Evolutionary conservation across 1,284 basidiomycete genomes (phyloP), one percentile per base, ranked within the genome.

Genomic region (Ustilago sp.): DNA sequence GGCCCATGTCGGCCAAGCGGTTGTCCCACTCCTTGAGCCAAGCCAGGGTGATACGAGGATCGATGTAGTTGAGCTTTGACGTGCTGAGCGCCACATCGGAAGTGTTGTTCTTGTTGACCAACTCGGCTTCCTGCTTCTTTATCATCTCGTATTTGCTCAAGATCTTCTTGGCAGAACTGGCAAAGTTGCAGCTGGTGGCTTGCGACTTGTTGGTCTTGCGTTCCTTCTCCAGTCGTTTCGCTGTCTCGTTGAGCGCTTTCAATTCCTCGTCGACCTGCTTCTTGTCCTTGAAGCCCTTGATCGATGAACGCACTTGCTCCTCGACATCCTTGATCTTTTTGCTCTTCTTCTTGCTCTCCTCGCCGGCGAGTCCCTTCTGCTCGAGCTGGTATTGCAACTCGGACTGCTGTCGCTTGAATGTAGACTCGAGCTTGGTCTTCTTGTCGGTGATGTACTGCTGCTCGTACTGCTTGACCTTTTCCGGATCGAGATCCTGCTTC

Each of bases 401-500:
- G 0, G 80, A 76, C 71, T 84, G 75, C 35, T 80, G 74, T 7
- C 83, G 93, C 85, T 98, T 95, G 57, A 86, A 87, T n/a, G 84
- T 82, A 23, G 83, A 80, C 7, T 94, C 88, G 70, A 96, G 93
- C 83, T 93, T 93, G 64, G 90, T 90, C 85, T 91, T 92, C 60
- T 87, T 86, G 57, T 80, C 81, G 13, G 66, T 48, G 54, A 86
- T 84, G 80, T 92, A 84, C 15, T 90, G 88, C 39, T 93, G 92
- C 87, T 99, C 97, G 83, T 96, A 91, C 75, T 90, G 89, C 56
- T 88, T 90, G 70, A 98, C 91, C 88, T 91, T 96, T 7, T 97
- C 94, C 32, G 95, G 93, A 71, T 98, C 95, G 51, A 99, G 86
- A 84, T 98, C 95, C 2, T 94, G 95, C 87, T 98, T 95, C 66